Evolutionary conservation across 345 rosid genomes (phyloP).

Genomic region (Corchorus capsularis): DNA sequence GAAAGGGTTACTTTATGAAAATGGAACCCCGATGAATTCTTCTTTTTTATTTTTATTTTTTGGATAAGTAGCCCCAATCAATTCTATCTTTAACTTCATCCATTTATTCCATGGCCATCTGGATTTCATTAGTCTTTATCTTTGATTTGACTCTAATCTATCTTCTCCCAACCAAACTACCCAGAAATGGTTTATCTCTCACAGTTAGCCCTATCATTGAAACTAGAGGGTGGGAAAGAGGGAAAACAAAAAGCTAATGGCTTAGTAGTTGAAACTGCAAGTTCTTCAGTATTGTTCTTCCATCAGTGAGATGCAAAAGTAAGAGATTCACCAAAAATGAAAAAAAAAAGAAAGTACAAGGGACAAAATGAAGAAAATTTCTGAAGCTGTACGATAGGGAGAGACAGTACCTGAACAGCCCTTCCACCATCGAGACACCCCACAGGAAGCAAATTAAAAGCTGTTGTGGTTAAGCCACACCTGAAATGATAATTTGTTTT

Average conservation of each 20-base stretch:
- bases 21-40: too few relatives aligned
- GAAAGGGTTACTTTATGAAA: too few relatives aligned
- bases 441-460: slow-evolving; percentile 94
- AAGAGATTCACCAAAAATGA: too few relatives aligned
- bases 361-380: background rate
- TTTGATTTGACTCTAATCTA: background rate
- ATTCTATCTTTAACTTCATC: background rate
- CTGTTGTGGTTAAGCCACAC: slow-evolving; percentile 96
- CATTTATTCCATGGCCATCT: background rate
- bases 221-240: too few relatives aligned
- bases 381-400: background rate
- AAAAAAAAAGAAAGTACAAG: background rate
- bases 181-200: background rate
- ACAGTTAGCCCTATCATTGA: background rate
- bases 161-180: background rate
- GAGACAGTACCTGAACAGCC: slow-evolving; percentile 74
- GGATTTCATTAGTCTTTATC: background rate
- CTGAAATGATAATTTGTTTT: slow-evolving; percentile 36
- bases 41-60: too few relatives aligned
- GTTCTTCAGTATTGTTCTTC: background rate
- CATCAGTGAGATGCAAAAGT: too few relatives aligned
- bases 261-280: background rate
- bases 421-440: slow-evolving; percentile 98
- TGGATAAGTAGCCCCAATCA: too few relatives aligned
- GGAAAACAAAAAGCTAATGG: slow-evolving; percentile 9